Evolutionary conservation across 441 rosid genomes (phyloP), one percentile per base, ranked within the genome.

Genomic region (Capsella rubella): DNA sequence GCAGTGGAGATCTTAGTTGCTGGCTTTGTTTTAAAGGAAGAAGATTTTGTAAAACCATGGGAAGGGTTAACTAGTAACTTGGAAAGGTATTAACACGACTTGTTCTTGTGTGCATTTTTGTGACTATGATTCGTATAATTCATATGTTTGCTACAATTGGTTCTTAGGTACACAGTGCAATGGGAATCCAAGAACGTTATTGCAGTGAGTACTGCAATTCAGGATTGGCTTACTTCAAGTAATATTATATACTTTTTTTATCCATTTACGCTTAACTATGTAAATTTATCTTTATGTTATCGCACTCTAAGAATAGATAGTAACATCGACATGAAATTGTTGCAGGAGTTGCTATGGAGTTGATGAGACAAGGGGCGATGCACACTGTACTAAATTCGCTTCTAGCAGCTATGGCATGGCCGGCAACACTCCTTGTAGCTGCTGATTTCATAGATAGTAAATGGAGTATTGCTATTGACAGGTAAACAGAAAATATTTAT

Each of bases 151-250:
- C 37, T 62, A 11, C 16, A 45, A 25, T 57, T 45, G 29, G 47
- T 56, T 70, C 43, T 25, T 71, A 95, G 99, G 87, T 92, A 90
- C 82, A 97, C 82, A 25, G 83, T 92, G 84, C 95, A 84, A 75
- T 92, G 99, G 99, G 99, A 95, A 82, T 86, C 99, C 42, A 81
- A 84, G 76, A 85, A 87, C 79, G 81, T 95, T 71, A 89, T 92
- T 78, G 88, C 90, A 67, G 89, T 95, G 79, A 95, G 99, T 89
- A 89, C 94, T 31, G 93, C 96, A 27, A 87, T 95, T 78, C 97
- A 85, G 82, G 99, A 95, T 79, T 95, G 96, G 94, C 89, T 95
- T 77, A 92, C 97, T 76, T 95, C 99, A 82, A 89, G 99, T 95
- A 92, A 81, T 84, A 59, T n/a, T 9, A 9, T 62, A 14, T 78